Conservation (phyloP, 768 basidiomycete genomes). For the Collybia mongolica region DNA sequence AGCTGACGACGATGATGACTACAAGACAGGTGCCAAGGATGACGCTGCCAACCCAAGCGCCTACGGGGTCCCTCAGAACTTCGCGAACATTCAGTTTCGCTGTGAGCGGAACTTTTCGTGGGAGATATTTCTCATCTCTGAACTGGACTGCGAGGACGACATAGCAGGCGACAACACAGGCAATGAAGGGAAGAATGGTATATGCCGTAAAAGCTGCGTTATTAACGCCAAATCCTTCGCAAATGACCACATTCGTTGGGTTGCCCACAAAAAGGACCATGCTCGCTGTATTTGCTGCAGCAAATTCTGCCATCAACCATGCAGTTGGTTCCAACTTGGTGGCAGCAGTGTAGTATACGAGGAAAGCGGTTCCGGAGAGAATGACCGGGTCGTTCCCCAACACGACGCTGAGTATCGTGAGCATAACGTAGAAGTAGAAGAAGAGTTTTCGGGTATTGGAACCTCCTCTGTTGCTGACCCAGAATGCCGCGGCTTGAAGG, state of each 20-base stretch:
- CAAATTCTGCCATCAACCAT: slow-evolving; percentile 78
- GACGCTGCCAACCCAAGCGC: slow-evolving; percentile 73
- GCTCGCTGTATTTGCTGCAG: slow-evolving; percentile 77
- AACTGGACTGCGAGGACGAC: slow-evolving; percentile 58
- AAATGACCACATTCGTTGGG: slow-evolving; percentile 93
- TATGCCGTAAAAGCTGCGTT: slow-evolving; percentile 83
- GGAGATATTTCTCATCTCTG: slow-evolving; percentile 50
- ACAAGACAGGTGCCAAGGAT: slow-evolving; percentile 69
- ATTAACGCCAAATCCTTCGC: slow-evolving; percentile 80
- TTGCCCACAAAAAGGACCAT: slow-evolving; percentile 84
- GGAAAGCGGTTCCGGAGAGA: slow-evolving; percentile 87
- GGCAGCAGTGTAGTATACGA: slow-evolving; percentile 84
- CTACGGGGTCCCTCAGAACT: slow-evolving; percentile 70
- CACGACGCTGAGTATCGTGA: slow-evolving; percentile 72
- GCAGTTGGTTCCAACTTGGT: slow-evolving; percentile 54
- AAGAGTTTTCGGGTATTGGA: slow-evolving; percentile 71
- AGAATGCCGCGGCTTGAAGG: slow-evolving; percentile 85
- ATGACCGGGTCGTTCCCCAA: slow-evolving; percentile 95
- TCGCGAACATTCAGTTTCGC: slow-evolving; percentile 48
- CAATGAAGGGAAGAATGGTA: slow-evolving; percentile 80
- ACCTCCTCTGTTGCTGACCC: slow-evolving; percentile 83
- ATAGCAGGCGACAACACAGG: slow-evolving; percentile 61
- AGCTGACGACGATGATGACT: slow-evolving; percentile 75
- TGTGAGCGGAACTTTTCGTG: slow-evolving; percentile 35
- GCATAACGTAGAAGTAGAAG: slow-evolving; percentile 81